A percentile compares a stretch with the other conserved stretches of the same genome.
These are phyloP conservation scores for Apostasia ramifera DNA, from an alignment of 106 monocot species.

Conservation along the genomic window DNA sequence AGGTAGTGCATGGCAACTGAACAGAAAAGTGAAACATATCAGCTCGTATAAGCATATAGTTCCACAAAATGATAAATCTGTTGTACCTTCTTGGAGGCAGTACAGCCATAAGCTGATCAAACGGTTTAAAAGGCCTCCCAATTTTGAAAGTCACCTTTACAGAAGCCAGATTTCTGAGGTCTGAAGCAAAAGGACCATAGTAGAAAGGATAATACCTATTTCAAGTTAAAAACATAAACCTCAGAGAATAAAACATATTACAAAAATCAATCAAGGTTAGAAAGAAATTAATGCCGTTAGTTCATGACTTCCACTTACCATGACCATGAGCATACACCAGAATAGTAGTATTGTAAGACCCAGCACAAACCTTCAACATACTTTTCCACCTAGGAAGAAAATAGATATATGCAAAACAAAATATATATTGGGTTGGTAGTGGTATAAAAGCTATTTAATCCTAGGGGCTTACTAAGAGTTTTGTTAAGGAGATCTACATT, in stretches of 20 bases:
- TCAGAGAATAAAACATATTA: not conserved
- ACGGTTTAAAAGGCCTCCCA: slow-evolving; percentile 39
- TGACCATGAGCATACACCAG: slow-evolving; percentile 38
- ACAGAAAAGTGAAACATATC: not conserved
- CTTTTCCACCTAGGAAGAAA: slow-evolving; percentile 24
- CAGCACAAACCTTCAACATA: slow-evolving; percentile 53
- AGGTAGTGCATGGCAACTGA: slow-evolving; percentile 39
- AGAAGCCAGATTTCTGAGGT: slow-evolving; percentile 15
- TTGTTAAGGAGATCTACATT: no score
- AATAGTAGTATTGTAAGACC: slow-evolving; percentile 46
- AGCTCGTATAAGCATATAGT: not conserved
- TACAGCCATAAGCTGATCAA: slow-evolving; percentile 64
- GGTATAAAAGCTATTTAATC: no score
- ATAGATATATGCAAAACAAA: no score
- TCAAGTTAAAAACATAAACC: not conserved
- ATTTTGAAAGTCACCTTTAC: slow-evolving; percentile 13
- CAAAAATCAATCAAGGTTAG: not conserved
- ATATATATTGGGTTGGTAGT: no score
- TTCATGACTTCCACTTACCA: slow-evolving; percentile 15
- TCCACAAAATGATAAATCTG: not conserved
- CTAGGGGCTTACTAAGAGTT: no score
- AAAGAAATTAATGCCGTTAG: no score
- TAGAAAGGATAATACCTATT: slow-evolving; percentile 54
- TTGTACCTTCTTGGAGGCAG: slow-evolving; percentile 44
- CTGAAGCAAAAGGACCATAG: slow-evolving; percentile 57